phyloP scores from a whole-genome alignment of 2,329 filamentous ascomycete species.

The Daldinia sp. region DNA sequence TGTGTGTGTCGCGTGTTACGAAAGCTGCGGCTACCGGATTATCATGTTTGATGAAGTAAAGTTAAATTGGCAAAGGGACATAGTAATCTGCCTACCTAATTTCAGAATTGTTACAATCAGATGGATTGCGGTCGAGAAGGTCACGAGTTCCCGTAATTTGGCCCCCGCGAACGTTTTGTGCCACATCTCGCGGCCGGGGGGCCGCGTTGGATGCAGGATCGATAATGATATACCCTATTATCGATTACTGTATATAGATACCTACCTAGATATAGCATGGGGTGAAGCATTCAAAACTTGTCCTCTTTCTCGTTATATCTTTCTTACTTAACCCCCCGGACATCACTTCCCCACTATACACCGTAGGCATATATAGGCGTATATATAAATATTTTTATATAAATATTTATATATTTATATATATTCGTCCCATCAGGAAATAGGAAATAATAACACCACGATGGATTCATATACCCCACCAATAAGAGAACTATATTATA shows the following conservation, averaged over 20 bases:
- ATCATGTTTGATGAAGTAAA: conserved; percentile 1
- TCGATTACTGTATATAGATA: conserved; percentile 5
- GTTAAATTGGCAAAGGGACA: conserved; percentile 11
- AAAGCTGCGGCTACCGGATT: not conserved
- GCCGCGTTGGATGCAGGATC: not conserved
- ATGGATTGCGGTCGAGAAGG: conserved; percentile 20
- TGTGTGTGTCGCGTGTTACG: not conserved
- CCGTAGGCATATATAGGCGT: not conserved
- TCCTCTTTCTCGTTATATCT: not conserved
- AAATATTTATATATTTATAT: not conserved
- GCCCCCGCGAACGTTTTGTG: conserved; percentile 32
- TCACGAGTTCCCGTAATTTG: conserved; percentile 27
- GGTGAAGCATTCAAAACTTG: not conserved
- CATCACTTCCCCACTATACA: not conserved
- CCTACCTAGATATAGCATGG: not conserved
- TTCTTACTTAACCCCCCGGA: not conserved
- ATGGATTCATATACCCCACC: not conserved
- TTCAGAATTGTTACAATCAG: conserved; percentile 22
- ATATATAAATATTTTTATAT: not conserved
- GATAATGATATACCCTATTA: not conserved
- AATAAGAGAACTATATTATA: not conserved
- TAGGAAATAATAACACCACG: not conserved
- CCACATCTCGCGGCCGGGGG: conserved; percentile 16
- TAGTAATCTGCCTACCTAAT: conserved; percentile 33
- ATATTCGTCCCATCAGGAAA: not conserved